A percentile compares a stretch with the other conserved stretches of the same genome.
phyloP scores from a whole-genome alignment of 1,284 basidiomycete genomes.

The Irpex lacteus region DNA sequence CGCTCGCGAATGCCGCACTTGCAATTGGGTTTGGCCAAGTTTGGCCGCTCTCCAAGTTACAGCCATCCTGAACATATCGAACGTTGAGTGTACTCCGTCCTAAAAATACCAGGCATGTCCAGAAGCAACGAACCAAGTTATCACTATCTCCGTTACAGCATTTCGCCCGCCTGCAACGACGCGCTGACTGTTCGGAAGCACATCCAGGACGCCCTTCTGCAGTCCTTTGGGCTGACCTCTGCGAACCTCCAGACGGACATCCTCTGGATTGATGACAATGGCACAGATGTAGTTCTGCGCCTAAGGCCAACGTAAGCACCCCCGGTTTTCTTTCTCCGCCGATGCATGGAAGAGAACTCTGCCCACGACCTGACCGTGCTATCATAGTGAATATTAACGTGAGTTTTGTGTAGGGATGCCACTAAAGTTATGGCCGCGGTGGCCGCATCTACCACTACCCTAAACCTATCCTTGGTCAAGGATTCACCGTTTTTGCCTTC shows the following conservation, averaged over 20 bases:
- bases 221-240: slow-evolving; percentile 39
- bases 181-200: slow-evolving; percentile 37
- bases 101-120: too few relatives aligned
- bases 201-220: slow-evolving; percentile 41
- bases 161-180: slow-evolving; percentile 34
- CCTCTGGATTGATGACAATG: slow-evolving; percentile 34
- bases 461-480: slow-evolving; percentile 33
- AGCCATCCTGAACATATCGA: too few relatives aligned
- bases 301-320: slow-evolving; percentile 27
- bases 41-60: too few relatives aligned
- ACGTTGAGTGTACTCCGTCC: too few relatives aligned
- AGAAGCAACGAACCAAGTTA: slow-evolving; percentile 14
- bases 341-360: neutral
- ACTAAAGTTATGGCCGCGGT: slow-evolving; percentile 38
- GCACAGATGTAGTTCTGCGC: slow-evolving; percentile 35
- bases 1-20: too few relatives aligned
- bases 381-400: neutral
- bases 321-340: neutral
- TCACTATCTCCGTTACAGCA: slow-evolving; percentile 39
- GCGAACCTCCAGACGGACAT: slow-evolving; percentile 42
- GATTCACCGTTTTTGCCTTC: slow-evolving; percentile 43
- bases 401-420: slow-evolving; percentile 31
- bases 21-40: too few relatives aligned
- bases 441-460: slow-evolving; percentile 27
- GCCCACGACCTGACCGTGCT: neutral